phyloP scores from a whole-genome alignment of 139 green algal species.

The Chlamydomonas sp. region DNA sequence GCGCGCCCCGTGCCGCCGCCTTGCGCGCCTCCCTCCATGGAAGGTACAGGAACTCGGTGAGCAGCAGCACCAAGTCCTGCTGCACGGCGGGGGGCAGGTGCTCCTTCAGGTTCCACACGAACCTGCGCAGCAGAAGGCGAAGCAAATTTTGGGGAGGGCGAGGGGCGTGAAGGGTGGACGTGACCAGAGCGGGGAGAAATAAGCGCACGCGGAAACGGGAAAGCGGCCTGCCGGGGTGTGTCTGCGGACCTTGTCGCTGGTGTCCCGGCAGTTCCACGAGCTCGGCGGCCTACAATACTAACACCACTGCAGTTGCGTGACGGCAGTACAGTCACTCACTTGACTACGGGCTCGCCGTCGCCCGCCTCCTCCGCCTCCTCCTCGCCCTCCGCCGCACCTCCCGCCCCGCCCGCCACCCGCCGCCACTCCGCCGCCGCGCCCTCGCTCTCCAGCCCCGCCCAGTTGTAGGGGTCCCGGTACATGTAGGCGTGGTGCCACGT shows the following conservation, averaged over 20 bases:
- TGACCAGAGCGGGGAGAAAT: not conserved
- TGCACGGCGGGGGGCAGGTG: slow-evolving; percentile 80
- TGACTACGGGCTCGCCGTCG: slow-evolving; percentile 35
- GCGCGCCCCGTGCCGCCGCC: not conserved
- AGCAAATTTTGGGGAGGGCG: not conserved
- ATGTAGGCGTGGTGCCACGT: slow-evolving; percentile 87
- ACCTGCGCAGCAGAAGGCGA: slow-evolving; percentile 17
- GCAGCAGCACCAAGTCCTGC: slow-evolving; percentile 68
- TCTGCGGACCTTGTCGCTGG: not conserved
- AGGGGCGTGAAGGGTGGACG: not conserved
- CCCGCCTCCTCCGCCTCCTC: not conserved
- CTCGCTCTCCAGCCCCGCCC: slow-evolving; percentile 64
- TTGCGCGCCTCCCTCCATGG: slow-evolving; percentile 78
- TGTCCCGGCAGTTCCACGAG: not conserved
- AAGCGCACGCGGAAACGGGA: not conserved
- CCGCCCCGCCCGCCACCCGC: not conserved
- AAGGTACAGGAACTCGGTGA: slow-evolving; percentile 89
- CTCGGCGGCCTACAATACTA: too few relatives aligned
- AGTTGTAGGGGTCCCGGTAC: slow-evolving; percentile 88
- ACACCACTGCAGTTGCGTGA: not conserved
- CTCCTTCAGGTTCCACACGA: slow-evolving; percentile 72
- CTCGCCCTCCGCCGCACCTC: not conserved
- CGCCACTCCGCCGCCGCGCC: slow-evolving; percentile 43
- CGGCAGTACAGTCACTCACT: not conserved
- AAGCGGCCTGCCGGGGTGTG: not conserved